Conservation (phyloP, 192 early-diverging fungal genomes). For the Coemansia sp. region DNA sequence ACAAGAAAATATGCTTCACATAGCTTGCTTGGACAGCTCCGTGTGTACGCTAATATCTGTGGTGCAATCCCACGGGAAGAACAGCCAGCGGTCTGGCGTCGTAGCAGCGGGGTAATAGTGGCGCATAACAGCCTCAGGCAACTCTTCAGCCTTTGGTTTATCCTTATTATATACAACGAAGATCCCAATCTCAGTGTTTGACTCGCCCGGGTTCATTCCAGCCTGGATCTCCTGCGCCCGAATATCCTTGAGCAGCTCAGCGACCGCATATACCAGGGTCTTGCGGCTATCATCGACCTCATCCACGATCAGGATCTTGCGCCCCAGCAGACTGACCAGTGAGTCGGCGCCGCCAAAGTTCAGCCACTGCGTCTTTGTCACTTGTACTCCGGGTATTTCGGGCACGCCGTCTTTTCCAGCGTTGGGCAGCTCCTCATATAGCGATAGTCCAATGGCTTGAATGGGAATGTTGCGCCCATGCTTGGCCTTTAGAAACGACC, state of each 20-base stretch:
- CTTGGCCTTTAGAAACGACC: constrained; percentile 70
- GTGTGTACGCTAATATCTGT: constrained; percentile 70
- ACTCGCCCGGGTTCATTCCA: constrained; percentile 36
- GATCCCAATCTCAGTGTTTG: constrained; percentile 63
- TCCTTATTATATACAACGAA: constrained; percentile 81
- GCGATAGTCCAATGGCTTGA: constrained; percentile 72
- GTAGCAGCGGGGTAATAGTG: constrained; percentile 72
- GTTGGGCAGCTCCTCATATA: constrained; percentile 71
- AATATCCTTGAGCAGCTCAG: constrained; percentile 71
- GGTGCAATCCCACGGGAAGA: constrained; percentile 73
- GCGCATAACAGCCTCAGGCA: constrained; percentile 61
- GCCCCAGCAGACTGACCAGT: constrained; percentile 62
- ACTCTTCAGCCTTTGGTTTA: constrained; percentile 65
- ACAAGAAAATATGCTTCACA: not conserved
- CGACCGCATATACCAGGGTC: constrained; percentile 71
- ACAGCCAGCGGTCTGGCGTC: constrained; percentile 73
- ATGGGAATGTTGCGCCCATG: constrained; percentile 73
- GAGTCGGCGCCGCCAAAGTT: constrained; percentile 69
- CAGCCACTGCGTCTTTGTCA: constrained; percentile 78
- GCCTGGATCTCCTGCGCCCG: constrained; percentile 52
- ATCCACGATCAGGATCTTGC: constrained; percentile 74
- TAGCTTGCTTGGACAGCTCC: constrained; percentile 47
- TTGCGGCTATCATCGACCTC: constrained; percentile 78
- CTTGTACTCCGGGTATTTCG: constrained; percentile 46
- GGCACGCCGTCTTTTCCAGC: constrained; percentile 37